A percentile compares a stretch with the other conserved stretches of the same genome.
Conservation (phyloP, 2,329 filamentous ascomycete species). For the Fusarium foetens region DNA sequence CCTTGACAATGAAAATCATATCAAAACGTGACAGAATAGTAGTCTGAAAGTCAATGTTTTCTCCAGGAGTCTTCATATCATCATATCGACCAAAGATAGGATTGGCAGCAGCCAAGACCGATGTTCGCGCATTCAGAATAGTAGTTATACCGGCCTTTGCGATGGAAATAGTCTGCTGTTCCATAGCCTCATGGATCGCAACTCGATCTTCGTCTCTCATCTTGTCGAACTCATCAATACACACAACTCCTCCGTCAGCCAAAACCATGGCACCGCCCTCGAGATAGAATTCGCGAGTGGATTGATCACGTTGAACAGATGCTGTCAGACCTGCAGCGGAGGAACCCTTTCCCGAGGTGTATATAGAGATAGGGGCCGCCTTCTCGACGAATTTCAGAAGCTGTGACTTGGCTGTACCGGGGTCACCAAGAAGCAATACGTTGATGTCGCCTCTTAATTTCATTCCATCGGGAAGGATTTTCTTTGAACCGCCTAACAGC, state of each 20-base stretch:
- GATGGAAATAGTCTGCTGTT: conserved; percentile 99
- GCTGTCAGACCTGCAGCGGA: conserved; percentile 97
- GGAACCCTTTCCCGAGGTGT: conserved; percentile 97
- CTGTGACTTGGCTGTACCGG: conserved; percentile 97
- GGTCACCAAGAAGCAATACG: conserved; percentile 93
- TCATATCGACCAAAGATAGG: conserved; percentile 98
- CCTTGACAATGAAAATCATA: conserved; percentile 99
- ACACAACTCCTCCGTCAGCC: conserved; percentile 95
- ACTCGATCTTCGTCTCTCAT: conserved; percentile 99
- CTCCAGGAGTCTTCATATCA: conserved; percentile 95
- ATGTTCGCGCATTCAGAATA: conserved; percentile 94
- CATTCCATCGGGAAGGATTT: conserved; percentile 97
- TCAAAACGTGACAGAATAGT: conserved; percentile 98
- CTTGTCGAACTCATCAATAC: conserved; percentile 99
- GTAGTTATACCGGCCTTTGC: conserved; percentile 99
- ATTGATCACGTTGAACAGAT: conserved; percentile 92
- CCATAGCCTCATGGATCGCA: conserved; percentile 99
- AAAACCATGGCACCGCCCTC: conserved; percentile 99
- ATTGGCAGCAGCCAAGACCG: conserved; percentile 94
- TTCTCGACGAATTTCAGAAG: conserved; percentile 97
- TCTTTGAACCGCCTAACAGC: conserved; percentile 94
- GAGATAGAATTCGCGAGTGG: conserved; percentile 94
- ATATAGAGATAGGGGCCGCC: conserved; percentile 95
- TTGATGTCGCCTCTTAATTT: conserved; percentile 98
- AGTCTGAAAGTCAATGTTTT: conserved; percentile 99